Conservation (phyloP, 2,329 filamentous ascomycete species). For the Aspergillus sp. region DNA sequence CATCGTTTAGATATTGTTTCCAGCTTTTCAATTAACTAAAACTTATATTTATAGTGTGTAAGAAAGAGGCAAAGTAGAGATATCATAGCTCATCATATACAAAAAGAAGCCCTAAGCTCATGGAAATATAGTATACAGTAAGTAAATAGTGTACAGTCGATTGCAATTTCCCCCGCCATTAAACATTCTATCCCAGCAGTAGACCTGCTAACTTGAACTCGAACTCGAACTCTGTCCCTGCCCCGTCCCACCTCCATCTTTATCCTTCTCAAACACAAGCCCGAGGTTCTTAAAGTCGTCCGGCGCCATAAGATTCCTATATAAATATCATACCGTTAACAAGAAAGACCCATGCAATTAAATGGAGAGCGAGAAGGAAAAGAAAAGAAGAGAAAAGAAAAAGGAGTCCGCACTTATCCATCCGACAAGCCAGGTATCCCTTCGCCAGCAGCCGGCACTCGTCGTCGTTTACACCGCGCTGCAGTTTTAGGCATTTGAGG, state of each 20-base stretch:
- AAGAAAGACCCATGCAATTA: too few relatives aligned
- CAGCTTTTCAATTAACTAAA: too few relatives aligned
- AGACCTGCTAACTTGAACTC: neutral
- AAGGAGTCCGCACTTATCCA: constrained; percentile 76
- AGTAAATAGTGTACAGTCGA: neutral
- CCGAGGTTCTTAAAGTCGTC: constrained; percentile 95
- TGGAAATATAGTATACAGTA: neutral
- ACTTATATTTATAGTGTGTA: too few relatives aligned
- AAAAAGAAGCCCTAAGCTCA: neutral
- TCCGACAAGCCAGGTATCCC: constrained; percentile 83
- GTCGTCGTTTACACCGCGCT: constrained; percentile 79
- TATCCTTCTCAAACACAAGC: constrained; percentile 58
- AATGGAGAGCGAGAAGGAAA: neutral
- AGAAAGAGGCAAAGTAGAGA: neutral
- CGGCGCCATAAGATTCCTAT: constrained; percentile 88
- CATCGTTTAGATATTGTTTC: too few relatives aligned
- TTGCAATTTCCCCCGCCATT: neutral
- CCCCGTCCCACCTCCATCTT: constrained; percentile 9
- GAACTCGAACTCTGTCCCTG: neutral
- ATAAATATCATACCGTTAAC: neutral
- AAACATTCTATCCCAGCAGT: neutral
- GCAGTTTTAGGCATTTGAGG: constrained; percentile 80
- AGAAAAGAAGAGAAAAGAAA: neutral
- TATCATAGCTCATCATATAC: constrained; percentile 10
- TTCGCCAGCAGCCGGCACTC: constrained; percentile 85